Percentiles rank a stretch among this genome's conserved stretches.
Evolutionary conservation across 1,284 basidiomycete genomes (phyloP).

Genomic region (Naganishia albida): DNA sequence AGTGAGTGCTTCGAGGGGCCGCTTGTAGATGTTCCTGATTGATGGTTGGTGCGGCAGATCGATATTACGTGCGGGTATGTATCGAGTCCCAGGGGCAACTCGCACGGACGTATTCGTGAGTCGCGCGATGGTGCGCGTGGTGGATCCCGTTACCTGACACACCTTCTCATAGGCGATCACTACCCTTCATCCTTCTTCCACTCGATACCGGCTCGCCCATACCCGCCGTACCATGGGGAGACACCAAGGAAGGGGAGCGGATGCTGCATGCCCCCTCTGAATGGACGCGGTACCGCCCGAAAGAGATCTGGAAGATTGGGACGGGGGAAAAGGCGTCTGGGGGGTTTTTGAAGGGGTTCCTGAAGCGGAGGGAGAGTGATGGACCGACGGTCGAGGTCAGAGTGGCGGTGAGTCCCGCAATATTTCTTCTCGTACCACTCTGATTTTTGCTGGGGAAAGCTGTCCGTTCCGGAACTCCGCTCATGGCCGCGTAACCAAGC

Average conservation of each 20-base stretch:
- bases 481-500: constrained; percentile 14
- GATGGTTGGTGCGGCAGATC: not conserved
- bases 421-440: not conserved
- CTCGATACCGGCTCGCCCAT: not conserved
- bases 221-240: not conserved
- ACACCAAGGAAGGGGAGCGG: not conserved
- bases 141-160: not conserved
- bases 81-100: constrained; percentile 2
- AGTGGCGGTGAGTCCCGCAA: constrained; percentile 1
- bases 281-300: constrained; percentile 14
- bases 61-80: constrained; percentile 1
- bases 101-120: not conserved
- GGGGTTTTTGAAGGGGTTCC: constrained; percentile 8
- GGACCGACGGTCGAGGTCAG: not conserved
- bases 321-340: not conserved
- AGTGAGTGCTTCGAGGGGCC: not conserved
- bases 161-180: constrained; percentile 2
- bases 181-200: constrained; percentile 6
- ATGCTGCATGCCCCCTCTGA: not conserved
- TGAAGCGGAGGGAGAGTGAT: constrained; percentile 4
- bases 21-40: not conserved
- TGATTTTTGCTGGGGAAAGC: not conserved
- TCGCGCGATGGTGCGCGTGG: not conserved
- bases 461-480: not conserved
- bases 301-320: constrained; percentile 7